Base-by-base conservation (phyloP, 2,329 filamentous ascomycete genomes). In the Aspergillus thermomutatus region DNA sequence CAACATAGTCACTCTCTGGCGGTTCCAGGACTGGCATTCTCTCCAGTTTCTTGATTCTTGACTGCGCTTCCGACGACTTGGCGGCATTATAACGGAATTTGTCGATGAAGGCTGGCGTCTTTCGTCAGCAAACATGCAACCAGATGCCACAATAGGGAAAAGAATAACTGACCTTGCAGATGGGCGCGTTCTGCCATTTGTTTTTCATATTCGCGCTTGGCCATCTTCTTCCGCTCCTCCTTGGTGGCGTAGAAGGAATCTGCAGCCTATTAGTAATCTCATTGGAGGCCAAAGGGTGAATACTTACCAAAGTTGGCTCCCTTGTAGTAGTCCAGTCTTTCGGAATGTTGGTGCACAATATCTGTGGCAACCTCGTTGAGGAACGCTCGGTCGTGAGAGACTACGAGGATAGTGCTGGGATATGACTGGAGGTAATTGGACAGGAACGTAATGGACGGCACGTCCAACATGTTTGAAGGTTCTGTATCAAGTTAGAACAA, bases 401-500 rank as follows among this genome's bases (percentile, higher is more conserved):
- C 94, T 53, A 99, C 93, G 14, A 99, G 82, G 27, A 99, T 87
- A 1, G 94, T 97, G 76, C 91, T 96, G 41, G 93, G 93, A 72
- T 99, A 99, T 50, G 81, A 82, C 75, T 97, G 92, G 8, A 99
- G 88, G 72, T 99, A 99, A 70, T 92, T 93, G 49, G 93, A 90
- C 73, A 99, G 84, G 85, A 97, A 99, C 55, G 94, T 95, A 71
- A 99, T 97, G 25, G 94, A 97, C n/a, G 94, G 94, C 56, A 99
- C 94, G 78, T 97, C 94, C 91, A 99, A 92, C 93, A 97, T 97
- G 87, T 97, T 97, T 55, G 93, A 97, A 79, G 94, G 94, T 86
- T 99, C 94, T 80, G 56, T 55, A 49, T 52, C 40, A 48, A 49
- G 59, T 70, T 50, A 72, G 67, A 17, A 31, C 11, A n/a, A n/a